Conservation (phyloP, 176 grass and related monocot genomes). For the Avena atlantica region DNA sequence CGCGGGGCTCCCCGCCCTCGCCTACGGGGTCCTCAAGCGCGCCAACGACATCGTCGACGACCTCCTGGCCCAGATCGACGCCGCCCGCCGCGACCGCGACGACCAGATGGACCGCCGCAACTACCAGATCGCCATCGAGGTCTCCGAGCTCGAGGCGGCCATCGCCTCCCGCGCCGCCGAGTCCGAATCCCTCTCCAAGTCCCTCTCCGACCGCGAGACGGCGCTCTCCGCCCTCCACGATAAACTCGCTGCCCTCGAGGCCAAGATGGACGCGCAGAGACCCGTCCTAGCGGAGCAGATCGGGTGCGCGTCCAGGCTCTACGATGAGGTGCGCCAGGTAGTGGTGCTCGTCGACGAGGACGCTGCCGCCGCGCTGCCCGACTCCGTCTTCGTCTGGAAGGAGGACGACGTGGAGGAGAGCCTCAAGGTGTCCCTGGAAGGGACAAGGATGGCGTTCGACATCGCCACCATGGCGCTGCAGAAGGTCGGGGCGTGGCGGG, state of each 20-base stretch:
- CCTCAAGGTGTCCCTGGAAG: conserved; percentile 75
- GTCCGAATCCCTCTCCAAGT: conserved; percentile 59
- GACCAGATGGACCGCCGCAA: conserved; percentile 86
- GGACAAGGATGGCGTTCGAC: conserved; percentile 62
- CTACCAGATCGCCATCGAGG: conserved; percentile 98
- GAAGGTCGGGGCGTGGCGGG: conserved; percentile 61
- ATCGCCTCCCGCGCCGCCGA: conserved; percentile 46
- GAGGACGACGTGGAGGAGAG: conserved; percentile 76
- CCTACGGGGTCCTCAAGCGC: conserved; percentile 92
- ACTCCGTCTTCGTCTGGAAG: conserved; percentile 81
- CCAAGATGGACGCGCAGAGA: conserved; percentile 75
- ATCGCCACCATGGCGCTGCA: conserved; percentile 57
- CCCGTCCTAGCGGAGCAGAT: conserved; percentile 83
- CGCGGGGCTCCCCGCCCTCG: conserved; percentile 70
- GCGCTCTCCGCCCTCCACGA: conserved; percentile 55
- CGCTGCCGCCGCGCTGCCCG: conserved; percentile 43
- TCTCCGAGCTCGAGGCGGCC: conserved; percentile 88
- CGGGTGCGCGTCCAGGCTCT: conserved; percentile 67
- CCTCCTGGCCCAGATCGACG: conserved; percentile 74
- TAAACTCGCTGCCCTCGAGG: conserved; percentile 47
- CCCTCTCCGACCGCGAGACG: conserved; percentile 57
- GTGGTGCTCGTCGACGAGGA: conserved; percentile 52
- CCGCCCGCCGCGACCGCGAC: conserved; percentile 62
- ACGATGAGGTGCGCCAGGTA: conserved; percentile 68
- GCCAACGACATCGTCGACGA: conserved; percentile 94